Percentiles rank a stretch among this genome's conserved stretches.
Conservation (phyloP, 1,139 yeast genomes). For the Meyerozyma elateridarum region DNA sequence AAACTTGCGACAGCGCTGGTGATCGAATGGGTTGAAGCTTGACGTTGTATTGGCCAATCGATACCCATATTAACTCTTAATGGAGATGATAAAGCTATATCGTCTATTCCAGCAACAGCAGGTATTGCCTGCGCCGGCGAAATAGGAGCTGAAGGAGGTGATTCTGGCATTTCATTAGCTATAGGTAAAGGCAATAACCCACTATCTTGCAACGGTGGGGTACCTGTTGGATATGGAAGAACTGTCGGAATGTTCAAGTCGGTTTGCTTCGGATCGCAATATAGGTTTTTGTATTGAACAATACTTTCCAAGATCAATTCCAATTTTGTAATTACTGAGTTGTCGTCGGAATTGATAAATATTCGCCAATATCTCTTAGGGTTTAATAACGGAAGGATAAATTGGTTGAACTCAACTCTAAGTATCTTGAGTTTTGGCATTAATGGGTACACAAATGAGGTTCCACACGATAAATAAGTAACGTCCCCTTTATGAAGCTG, state of each 20-base stretch:
- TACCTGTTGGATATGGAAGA: constrained; percentile 4
- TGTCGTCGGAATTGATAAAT: constrained; percentile 37
- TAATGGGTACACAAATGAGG: constrained; percentile 57
- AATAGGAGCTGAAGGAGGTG: constrained; percentile 44
- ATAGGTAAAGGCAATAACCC: not conserved
- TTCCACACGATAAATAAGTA: constrained; percentile 56
- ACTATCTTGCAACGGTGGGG: not conserved
- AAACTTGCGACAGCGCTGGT: constrained; percentile 31
- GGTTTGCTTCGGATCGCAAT: constrained; percentile 10
- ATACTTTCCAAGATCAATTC: constrained; percentile 35
- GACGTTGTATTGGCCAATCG: constrained; percentile 15
- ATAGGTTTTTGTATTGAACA: constrained; percentile 45
- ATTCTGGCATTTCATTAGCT: constrained; percentile 31
- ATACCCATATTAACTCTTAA: constrained; percentile 6
- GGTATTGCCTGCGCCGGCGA: constrained; percentile 27
- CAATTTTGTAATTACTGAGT: constrained; percentile 25
- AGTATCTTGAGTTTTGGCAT: constrained; percentile 56
- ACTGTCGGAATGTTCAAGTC: constrained; percentile 1
- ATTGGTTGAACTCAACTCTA: constrained; percentile 48
- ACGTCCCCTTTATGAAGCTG: constrained; percentile 61
- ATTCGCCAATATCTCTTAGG: constrained; percentile 75
- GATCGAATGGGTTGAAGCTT: constrained; percentile 22
- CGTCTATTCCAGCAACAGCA: constrained; percentile 5
- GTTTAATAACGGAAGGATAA: constrained; percentile 60
- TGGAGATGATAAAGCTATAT: constrained; percentile 9